phyloP scores from a whole-genome alignment of 148 eudicot species.

The Camellia sinensis region DNA sequence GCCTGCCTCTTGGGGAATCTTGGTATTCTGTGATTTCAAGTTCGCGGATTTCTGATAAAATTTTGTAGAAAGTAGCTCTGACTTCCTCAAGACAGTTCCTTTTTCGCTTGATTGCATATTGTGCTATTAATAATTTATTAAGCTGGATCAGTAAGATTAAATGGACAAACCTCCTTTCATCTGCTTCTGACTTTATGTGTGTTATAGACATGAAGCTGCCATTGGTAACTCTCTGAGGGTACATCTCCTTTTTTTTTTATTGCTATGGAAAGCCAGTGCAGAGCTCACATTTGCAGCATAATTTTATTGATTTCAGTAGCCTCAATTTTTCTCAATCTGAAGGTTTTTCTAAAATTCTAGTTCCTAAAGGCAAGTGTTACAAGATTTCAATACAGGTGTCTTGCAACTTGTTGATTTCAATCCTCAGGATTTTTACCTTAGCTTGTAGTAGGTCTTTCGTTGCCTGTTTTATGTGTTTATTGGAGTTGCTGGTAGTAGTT shows the following conservation, averaged over 20 bases:
- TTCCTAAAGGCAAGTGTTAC: not conserved
- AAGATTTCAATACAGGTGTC: not conserved
- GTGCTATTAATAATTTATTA: not conserved
- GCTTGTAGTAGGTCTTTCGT: not conserved
- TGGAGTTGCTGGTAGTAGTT: not conserved
- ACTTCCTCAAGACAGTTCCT: not conserved
- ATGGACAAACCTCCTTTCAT: not conserved
- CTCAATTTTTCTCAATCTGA: not conserved
- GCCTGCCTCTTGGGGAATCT: not conserved
- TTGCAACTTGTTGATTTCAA: not conserved
- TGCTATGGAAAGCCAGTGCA: not conserved
- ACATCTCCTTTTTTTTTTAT: not conserved
- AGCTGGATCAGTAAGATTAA: not conserved
- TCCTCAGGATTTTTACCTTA: not conserved
- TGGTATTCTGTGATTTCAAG: not conserved
- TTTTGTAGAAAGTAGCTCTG: not conserved
- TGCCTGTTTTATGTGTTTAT: not conserved
- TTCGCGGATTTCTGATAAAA: not conserved
- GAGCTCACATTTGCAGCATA: not conserved
- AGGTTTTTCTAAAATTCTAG: not conserved
- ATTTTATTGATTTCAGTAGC: not conserved
- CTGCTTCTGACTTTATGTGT: not conserved
- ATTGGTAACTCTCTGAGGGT: not conserved
- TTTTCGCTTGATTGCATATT: not conserved
- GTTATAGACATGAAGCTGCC: not conserved